Evolutionary conservation across 352 stramenopile genomes (phyloP).

Genomic region (Phytophthora ohioensis): DNA sequence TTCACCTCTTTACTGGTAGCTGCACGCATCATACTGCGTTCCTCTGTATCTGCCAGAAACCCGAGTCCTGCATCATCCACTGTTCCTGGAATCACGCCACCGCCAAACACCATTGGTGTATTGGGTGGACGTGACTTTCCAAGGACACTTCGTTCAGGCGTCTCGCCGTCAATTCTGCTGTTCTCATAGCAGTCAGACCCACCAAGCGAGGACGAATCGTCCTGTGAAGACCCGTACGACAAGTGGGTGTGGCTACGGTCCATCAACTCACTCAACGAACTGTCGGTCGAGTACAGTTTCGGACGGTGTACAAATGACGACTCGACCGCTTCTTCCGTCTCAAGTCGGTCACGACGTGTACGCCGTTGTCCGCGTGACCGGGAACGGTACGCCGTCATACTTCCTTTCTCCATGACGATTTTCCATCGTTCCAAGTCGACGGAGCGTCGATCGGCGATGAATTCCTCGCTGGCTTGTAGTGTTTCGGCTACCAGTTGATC

Average conservation of each 20-base stretch:
- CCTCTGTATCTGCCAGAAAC: slow-evolving; percentile 42
- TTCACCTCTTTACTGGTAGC: slow-evolving; percentile 27
- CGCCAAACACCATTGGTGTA: slow-evolving; percentile 39
- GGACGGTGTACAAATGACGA: slow-evolving; percentile 35
- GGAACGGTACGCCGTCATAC: slow-evolving; percentile 40
- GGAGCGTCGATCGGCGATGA: slow-evolving; percentile 23
- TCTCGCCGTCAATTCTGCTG: slow-evolving; percentile 27
- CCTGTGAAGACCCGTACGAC: slow-evolving; percentile 28
- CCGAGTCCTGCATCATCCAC: slow-evolving; percentile 46
- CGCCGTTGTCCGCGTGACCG: slow-evolving; percentile 15
- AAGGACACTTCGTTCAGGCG: slow-evolving; percentile 36
- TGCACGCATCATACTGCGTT: slow-evolving; percentile 40
- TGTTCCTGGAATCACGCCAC: slow-evolving; percentile 39
- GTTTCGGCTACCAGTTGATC: slow-evolving; percentile 47
- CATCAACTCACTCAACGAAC: slow-evolving; percentile 36
- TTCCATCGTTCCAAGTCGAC: slow-evolving; percentile 43
- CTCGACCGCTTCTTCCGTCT: slow-evolving; percentile 36
- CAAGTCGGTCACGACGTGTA: slow-evolving; percentile 16
- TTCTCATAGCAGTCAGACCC: slow-evolving; percentile 28
- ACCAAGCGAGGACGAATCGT: slow-evolving; percentile 20
- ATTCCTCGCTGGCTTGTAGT: slow-evolving; percentile 41
- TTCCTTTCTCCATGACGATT: slow-evolving; percentile 35
- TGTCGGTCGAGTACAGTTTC: slow-evolving; percentile 45
- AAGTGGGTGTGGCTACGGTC: slow-evolving; percentile 31
- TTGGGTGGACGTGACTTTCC: slow-evolving; percentile 35